These are phyloP conservation scores for Cardiosporidium cionae DNA, from an alignment of 169 alveolate species.

Conservation along the genomic window DNA sequence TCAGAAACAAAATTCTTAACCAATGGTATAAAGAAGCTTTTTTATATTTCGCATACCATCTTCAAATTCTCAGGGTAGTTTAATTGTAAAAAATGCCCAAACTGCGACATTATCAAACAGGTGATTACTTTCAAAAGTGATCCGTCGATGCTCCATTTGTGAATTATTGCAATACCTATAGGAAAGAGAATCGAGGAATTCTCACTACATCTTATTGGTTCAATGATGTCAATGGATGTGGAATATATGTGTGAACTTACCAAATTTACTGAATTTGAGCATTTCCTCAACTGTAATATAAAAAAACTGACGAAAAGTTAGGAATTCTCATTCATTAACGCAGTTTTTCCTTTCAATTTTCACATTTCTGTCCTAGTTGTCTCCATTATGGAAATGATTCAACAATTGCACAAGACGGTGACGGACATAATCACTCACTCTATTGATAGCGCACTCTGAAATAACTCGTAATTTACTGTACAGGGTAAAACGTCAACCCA, in stretches of 20 bases:
- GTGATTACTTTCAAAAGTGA: too few relatives aligned
- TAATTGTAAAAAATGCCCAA: too few relatives aligned
- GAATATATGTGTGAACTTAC: not conserved
- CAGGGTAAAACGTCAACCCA: slow-evolving; percentile 6
- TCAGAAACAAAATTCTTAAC: too few relatives aligned
- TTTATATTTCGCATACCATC: too few relatives aligned
- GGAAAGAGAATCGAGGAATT: not conserved
- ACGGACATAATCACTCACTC: too few relatives aligned
- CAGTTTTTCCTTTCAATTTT: not conserved
- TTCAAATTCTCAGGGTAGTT: too few relatives aligned
- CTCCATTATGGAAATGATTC: not conserved
- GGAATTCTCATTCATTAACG: not conserved
- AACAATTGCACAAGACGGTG: too few relatives aligned
- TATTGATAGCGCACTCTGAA: not conserved
- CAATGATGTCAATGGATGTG: not conserved
- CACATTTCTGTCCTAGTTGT: not conserved
- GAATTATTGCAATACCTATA: too few relatives aligned
- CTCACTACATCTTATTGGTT: not conserved
- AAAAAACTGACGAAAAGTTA: not conserved
- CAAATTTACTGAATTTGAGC: not conserved
- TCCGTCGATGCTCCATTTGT: too few relatives aligned
- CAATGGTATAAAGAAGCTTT: too few relatives aligned
- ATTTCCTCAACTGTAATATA: not conserved
- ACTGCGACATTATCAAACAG: too few relatives aligned
- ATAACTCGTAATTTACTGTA: not conserved